These are phyloP conservation scores for Plasmodium berghei DNA, from an alignment of 169 alveolate species.

Conservation along the genomic window DNA sequence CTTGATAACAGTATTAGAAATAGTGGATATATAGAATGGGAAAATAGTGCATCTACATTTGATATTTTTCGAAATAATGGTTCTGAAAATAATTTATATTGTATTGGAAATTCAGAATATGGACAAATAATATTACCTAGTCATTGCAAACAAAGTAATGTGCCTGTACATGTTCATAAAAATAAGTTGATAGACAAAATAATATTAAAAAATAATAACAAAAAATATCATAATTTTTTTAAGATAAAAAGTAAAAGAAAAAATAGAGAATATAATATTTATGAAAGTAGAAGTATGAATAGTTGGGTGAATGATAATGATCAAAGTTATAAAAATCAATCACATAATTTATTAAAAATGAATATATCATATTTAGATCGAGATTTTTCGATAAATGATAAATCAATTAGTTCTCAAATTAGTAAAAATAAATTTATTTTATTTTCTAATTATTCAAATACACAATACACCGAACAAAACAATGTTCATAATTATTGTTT, in stretches of 20 bases:
- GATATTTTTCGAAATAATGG: constrained; percentile 38
- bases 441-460: too few species aligned
- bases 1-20: not conserved
- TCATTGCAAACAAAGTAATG: constrained; percentile 25
- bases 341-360: too few species aligned
- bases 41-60: constrained; percentile 36
- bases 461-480: too few species aligned
- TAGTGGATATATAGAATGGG: not conserved
- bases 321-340: too few species aligned
- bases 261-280: not conserved
- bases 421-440: too few species aligned
- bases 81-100: constrained; percentile 48
- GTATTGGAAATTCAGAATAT: constrained; percentile 47
- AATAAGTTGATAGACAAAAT: constrained; percentile 46
- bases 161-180: constrained; percentile 43
- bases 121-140: constrained; percentile 28
- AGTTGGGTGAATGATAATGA: too few species aligned
- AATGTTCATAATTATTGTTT: too few species aligned
- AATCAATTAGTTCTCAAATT: too few species aligned
- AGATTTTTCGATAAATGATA: too few species aligned
- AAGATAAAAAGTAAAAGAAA: constrained; percentile 34
- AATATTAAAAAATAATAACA: constrained; percentile 4
- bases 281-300: too few species aligned
- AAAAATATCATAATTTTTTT: constrained; percentile 41
- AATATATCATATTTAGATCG: too few species aligned